Conservation (phyloP, 2,329 filamentous ascomycete genomes). For the Pseudocercospora eumusae region DNA sequence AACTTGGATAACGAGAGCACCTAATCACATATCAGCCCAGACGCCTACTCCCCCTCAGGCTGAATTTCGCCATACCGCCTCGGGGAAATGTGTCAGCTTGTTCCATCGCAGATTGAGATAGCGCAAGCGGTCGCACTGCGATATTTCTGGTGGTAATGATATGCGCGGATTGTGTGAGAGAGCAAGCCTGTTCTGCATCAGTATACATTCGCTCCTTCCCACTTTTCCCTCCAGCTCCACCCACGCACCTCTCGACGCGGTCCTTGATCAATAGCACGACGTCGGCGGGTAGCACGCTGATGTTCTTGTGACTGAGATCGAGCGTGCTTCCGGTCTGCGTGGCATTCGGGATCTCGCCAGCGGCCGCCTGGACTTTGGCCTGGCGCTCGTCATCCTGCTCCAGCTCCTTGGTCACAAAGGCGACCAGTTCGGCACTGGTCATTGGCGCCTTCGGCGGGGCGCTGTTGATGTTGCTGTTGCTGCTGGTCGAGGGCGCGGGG, state of each 20-base stretch:
- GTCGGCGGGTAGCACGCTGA: constrained; percentile 70
- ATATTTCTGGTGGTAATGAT: constrained; percentile 68
- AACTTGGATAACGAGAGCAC: constrained; percentile 82
- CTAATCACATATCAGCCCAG: constrained; percentile 49
- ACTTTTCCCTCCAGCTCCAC: constrained; percentile 9
- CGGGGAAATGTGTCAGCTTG: constrained; percentile 66
- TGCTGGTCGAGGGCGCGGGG: constrained; percentile 15
- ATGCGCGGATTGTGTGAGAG: constrained; percentile 77
- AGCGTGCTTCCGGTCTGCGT: constrained; percentile 67
- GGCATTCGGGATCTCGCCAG: constrained; percentile 32
- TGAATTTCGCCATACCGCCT: constrained; percentile 55
- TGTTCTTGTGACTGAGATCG: constrained; percentile 74
- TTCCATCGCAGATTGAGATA: constrained; percentile 82
- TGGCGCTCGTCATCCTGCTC: constrained; percentile 39
- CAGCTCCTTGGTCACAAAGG: constrained; percentile 38
- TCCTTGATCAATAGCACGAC: constrained; percentile 74
- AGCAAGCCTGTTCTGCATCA: constrained; percentile 61
- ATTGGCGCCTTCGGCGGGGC: constrained; percentile 29
- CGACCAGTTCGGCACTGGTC: constrained; percentile 34
- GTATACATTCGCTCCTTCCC: constrained; percentile 13
- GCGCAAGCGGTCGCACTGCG: constrained; percentile 73
- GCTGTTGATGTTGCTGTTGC: constrained; percentile 21
- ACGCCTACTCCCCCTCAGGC: background rate
- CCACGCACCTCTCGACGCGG: constrained; percentile 66
- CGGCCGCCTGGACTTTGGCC: constrained; percentile 33